Evolutionary conservation across 169 alveolate genomes (phyloP).

Genomic region (Plasmodium gonderi): DNA sequence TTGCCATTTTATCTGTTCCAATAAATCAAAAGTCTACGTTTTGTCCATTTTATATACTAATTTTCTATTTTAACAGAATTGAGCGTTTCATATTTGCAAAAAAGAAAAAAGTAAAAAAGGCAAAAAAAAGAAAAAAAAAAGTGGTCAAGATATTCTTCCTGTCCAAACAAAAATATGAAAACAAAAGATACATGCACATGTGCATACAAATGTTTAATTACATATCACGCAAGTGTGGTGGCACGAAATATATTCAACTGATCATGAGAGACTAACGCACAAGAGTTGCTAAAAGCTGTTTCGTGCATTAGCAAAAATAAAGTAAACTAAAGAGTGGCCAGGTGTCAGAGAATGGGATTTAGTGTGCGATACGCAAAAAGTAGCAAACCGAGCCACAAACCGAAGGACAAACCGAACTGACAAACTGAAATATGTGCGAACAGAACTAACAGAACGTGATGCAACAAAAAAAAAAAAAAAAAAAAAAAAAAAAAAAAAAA

Average conservation of each 20-base stretch:
- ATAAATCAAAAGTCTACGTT: neutral
- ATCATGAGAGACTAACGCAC: too few species aligned
- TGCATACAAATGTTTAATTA: too few species aligned
- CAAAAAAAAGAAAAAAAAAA: too few species aligned
- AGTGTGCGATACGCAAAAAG: neutral
- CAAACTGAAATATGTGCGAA: neutral
- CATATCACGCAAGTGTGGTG: too few species aligned
- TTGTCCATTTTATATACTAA: neutral
- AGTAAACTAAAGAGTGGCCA: too few species aligned
- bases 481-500: neutral
- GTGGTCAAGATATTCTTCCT: conserved; percentile 5
- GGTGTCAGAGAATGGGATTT: too few species aligned
- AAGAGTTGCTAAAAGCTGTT: too few species aligned
- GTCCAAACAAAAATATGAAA: neutral
- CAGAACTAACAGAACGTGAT: neutral
- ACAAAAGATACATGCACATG: neutral
- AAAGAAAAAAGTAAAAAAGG: too few species aligned
- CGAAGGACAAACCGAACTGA: neutral
- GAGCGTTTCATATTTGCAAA: too few species aligned
- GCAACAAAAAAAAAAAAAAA: neutral
- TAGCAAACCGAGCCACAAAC: neutral
- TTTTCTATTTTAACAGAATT: neutral
- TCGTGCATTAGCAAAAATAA: too few species aligned
- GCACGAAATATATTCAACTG: too few species aligned
- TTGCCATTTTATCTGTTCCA: neutral